Evolutionary conservation across 495 filamentous ascomycete species (phyloP), one percentile per base, ranked within the genome.

Genomic region (Lophiotrema nucula): DNA sequence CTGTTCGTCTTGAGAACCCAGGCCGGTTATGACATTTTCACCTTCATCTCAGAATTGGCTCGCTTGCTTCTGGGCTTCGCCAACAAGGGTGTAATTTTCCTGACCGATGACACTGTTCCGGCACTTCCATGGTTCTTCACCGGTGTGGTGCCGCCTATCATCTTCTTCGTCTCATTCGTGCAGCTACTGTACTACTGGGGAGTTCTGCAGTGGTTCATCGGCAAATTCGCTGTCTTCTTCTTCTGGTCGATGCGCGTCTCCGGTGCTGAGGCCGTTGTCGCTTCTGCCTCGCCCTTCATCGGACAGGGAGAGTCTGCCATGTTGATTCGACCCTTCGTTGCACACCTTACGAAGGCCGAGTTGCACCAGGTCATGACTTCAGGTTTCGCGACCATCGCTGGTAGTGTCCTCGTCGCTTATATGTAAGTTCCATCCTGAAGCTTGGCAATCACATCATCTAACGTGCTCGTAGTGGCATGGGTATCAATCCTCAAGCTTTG

Each of bases 291-390:
- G 4, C 91, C 91, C 1, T 96, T 96, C 73, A 92, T 96, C 62
- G 91, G 91, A 26, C 90, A 93, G 74, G 91, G 91, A 60, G 91
- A 96, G 77, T 91, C 88, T 6, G 91, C 88, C 28, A 92, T 96
- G 86, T 75, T 96, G 47, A 90, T 96, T 74, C 83, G 83, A 33
- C 90, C 90, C 5, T 96, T 92, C 72, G 82, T 96, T 43, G 73
- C 86, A 4, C 82, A 93, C 69, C 77, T 95, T 54, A 96, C 91
- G 33, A 72, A 81, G 62, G 89, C 89, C 53, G 91, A 96, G 70
- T 70, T 96, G 24, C 91, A 96, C 71, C 91, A 96, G 70, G 75
- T 95, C 68, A 92, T 96, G 91, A 85, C 82, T 41, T 92, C 85
- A 47, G 81, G 81, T n/a, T 86, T 82, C 58, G 81, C 82, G 13